phyloP scores from a whole-genome alignment of 1,284 basidiomycete species.

The Cutaneotrichosporon sp. region DNA sequence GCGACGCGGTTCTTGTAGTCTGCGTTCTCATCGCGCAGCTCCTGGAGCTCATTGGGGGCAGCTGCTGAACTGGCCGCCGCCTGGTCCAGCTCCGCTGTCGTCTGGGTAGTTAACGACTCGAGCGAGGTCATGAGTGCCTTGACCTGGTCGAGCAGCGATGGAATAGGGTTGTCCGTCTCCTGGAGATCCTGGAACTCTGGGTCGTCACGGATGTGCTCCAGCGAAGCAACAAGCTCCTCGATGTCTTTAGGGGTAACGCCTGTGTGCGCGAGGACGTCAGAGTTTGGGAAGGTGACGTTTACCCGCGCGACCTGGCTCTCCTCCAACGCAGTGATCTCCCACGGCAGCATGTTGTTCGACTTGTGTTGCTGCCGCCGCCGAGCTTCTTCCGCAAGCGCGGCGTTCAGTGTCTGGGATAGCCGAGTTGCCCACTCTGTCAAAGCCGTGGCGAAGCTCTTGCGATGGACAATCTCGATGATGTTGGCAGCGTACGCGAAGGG shows the following conservation, averaged over 20 bases:
- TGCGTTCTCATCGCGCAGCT: constrained; percentile 21
- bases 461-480: constrained; percentile 82
- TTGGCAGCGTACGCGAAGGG: constrained; percentile 91
- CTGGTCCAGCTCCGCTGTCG: constrained; percentile 76
- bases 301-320: constrained; percentile 59
- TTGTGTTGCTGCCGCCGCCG: constrained; percentile 76
- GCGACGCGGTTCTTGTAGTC: constrained; percentile 33
- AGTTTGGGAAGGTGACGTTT: constrained; percentile 70
- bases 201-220: constrained; percentile 58
- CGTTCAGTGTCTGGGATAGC: constrained; percentile 78
- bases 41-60: constrained; percentile 2
- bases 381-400: constrained; percentile 66
- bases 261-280: constrained; percentile 26
- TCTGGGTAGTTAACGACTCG: constrained; percentile 70
- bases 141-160: constrained; percentile 63
- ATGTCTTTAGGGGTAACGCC: constrained; percentile 70
- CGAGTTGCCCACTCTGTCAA: constrained; percentile 75
- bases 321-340: constrained; percentile 59
- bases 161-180: constrained; percentile 57
- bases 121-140: constrained; percentile 71
- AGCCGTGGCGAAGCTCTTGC: constrained; percentile 78
- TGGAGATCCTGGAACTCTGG: constrained; percentile 35
- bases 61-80: constrained; percentile 3
- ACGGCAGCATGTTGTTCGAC: constrained; percentile 76
- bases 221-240: constrained; percentile 65